A percentile compares a stretch with the other conserved stretches of the same genome.
phyloP scores from a whole-genome alignment of 208 protist species.

The Tritrichomonas musculus region DNA sequence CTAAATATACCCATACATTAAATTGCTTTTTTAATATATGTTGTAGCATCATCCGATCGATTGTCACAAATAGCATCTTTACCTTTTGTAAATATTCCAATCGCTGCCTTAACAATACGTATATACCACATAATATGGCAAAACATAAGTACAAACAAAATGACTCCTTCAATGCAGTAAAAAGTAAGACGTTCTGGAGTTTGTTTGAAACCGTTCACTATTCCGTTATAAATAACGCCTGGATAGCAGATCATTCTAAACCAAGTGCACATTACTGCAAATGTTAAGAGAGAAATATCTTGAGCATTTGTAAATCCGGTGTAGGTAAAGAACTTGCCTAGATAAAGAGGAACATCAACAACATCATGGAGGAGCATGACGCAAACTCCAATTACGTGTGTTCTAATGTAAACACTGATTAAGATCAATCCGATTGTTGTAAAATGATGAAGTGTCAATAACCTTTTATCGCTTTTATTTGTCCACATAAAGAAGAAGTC shows the following conservation, averaged over 20 bases:
- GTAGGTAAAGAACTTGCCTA: not conserved
- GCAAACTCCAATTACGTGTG: not conserved
- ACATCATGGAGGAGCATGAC: not conserved
- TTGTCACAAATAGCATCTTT: not conserved
- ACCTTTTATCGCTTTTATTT: too few relatives aligned
- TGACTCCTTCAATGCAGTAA: not conserved
- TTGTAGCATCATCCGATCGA: too few relatives aligned
- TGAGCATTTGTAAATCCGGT: not conserved
- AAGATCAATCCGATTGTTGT: not conserved
- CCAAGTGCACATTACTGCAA: not conserved
- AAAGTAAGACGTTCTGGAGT: too few relatives aligned
- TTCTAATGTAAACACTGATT: not conserved
- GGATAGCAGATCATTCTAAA: not conserved
- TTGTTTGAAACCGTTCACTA: too few relatives aligned
- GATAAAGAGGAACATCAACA: constrained; percentile 20
- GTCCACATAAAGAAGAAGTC: not conserved
- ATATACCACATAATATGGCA: not conserved
- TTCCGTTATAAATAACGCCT: too few relatives aligned
- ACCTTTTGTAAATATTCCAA: not conserved
- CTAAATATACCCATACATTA: too few relatives aligned
- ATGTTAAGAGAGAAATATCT: not conserved
- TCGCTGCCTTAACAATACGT: not conserved
- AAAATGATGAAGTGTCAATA: not conserved
- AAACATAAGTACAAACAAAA: not conserved
- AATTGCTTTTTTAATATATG: too few relatives aligned